phyloP scores from a whole-genome alignment of 2,329 filamentous ascomycete genomes.

The Talaromyces sp. region DNA sequence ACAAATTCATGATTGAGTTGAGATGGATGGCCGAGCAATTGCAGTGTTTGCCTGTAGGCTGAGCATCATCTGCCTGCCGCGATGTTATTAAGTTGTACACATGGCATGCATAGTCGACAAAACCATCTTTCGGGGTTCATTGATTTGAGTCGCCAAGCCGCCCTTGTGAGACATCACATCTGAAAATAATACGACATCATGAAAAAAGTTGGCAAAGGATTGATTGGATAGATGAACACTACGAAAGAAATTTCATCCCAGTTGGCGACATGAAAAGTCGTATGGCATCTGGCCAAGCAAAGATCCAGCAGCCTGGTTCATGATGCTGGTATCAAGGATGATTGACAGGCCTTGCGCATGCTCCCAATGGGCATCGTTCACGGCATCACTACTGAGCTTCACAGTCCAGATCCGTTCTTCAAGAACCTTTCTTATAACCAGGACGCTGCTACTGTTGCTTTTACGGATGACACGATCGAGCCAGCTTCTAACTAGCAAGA shows the following conservation, averaged over 20 bases:
- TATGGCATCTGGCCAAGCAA: background rate
- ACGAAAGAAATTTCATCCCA: background rate
- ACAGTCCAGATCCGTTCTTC: slow-evolving; percentile 10
- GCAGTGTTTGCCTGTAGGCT: background rate
- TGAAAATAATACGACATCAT: background rate
- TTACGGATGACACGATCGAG: slow-evolving; percentile 14
- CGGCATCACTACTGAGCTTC: background rate
- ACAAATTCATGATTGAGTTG: slow-evolving; percentile 10
- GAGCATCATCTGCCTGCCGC: background rate
- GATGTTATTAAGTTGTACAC: background rate
- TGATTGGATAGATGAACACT: background rate
- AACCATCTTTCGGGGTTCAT: background rate
- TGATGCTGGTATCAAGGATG: slow-evolving; percentile 11
- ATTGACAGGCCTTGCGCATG: slow-evolving; percentile 4
- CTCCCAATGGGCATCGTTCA: background rate
- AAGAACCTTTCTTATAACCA: slow-evolving; percentile 13
- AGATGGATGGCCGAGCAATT: background rate
- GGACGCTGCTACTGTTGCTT: slow-evolving; percentile 6
- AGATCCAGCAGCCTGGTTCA: slow-evolving; percentile 7
- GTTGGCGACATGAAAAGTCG: background rate
- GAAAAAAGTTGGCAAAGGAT: background rate
- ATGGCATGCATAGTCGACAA: background rate
- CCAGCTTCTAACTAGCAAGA: slow-evolving; percentile 10
- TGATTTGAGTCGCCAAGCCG: background rate
- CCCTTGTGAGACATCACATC: background rate